Evolutionary conservation across 495 filamentous ascomycete genomes (phyloP), one percentile per base, ranked within the genome.

Genomic region (Astrocystis sublimbata): DNA sequence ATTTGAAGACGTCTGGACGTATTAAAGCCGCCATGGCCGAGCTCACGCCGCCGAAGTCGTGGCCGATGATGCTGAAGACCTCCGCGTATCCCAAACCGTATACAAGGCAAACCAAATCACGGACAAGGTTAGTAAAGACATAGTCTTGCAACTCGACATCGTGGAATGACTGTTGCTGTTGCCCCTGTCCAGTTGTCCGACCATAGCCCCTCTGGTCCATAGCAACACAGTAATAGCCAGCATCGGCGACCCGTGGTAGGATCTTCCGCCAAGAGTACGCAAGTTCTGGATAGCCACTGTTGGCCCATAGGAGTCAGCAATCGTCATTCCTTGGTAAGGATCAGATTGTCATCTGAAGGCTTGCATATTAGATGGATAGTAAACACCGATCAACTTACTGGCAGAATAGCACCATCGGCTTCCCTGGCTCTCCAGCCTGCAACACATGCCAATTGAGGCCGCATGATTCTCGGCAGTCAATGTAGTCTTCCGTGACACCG

Each of bases 121-220:
- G 82, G 5, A 89, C 85, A 0, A 90, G 73, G 26, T 76, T 81
- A 1, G 85, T 86, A 58, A 83, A 68, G 33, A 78, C 78, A 69
- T 85, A 89, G 19, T 82, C 82, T 30, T 70, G 63, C 36, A 89
- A 71, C 65, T 89, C 81, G 28, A 84, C 84, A 0, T 80, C 60
- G 47, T 77, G 69, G 64, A 76, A 88, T 5, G 68, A 55, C 7
- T 76, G 70, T 0, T 68, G 76, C 63, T n/a, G n/a, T n/a, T n/a
- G 87, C 81, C 43, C 84, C 85, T 0, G 76, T 83, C 0, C n/a
- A n/a, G n/a, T n/a, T n/a, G 87, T 89, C 43, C 86, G 80, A 15
- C 88, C 88, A 65, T 89, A 91, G 21, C 87, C 87, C 40, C 88
- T 82, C 64, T 89, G 86, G 71, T 91, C 88, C 42, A 83, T 81